Evolutionary conservation across 768 basidiomycete species (phyloP), one percentile per base, ranked within the genome.

Genomic region (Tricholoma saponaceum): DNA sequence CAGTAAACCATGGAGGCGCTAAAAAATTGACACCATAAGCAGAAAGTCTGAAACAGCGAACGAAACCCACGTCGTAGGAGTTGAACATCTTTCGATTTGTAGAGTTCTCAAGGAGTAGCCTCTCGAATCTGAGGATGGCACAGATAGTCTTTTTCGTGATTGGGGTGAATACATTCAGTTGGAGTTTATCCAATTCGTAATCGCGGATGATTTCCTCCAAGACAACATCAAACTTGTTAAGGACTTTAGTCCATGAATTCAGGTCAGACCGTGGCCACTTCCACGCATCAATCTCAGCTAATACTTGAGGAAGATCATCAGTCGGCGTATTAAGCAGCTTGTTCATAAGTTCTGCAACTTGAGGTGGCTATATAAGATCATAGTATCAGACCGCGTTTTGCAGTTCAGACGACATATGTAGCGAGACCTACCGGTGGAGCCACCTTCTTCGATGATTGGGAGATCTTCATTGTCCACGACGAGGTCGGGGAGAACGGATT

Each of bases 1-100:
- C 61, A 98, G 79, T 32, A 99, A 79, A 67, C 89, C 87, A 71
- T 92, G 93, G 62, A 98, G 76, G 59, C 95, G 90, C 96, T 99
- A 67, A 14, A 65, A 39, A 39, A 56, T 49, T 44, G 41, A 39
- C 60, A 56, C 47, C 51, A 20, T 57, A 43, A 55, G 58, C 35
- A 55, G 50, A 59, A 20, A 32, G 37, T 56, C 41, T 39, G 61
- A 53, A 49, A 55, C n/a, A 58, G 60, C 23, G 41, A 43, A 61
- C 46, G 54, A 54, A 49, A 77, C 94, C 73, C 73, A 98, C 96
- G 70, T 99, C 97, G 72, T 97, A 99, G 4, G 94, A 96, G 59
- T 84, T 87, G 74, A 89, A 99, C 57, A 95, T 90, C 77, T 98
- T 98, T 67, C 97, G 80, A 70, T 96, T 98, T 39, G 97, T 99